Base-by-base conservation (phyloP, 2,329 filamentous ascomycete species). In the Aspergillus caelatus region DNA sequence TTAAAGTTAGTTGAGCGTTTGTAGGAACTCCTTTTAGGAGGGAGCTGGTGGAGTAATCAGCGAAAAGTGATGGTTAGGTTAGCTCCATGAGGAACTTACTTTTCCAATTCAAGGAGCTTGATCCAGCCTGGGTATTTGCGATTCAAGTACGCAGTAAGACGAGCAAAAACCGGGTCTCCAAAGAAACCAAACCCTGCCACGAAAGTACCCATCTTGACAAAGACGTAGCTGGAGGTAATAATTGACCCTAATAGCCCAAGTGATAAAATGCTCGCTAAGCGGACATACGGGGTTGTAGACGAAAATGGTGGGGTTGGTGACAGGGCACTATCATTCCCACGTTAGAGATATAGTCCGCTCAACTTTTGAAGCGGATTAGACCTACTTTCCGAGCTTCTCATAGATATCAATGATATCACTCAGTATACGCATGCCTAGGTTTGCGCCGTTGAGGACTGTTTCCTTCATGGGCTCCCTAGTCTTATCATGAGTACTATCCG, bases 1-100 rank as follows among this genome's bases (percentile, higher is more conserved):
- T 96, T 39, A 96, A 81, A 0, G 92, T 89, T 23, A 96, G 86
- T 72, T 96, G 93, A 2, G 92, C 92, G 71, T 96, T 95, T 1
- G 92, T 96, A 0, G 93, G 93, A 0, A 95, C 89, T 3, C 92
- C 91, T 73, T 90, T 91, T 59, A 96, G 85, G 1, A 95, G 76
- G 0, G 90, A 93, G 65, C 81, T 83, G 34, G 4, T 2, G 12
- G n/a, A 11, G n/a, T 21, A 5, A 16, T 54, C 36, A 36, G 52
- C 19, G 10, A 10, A 52, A 12, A n/a, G 2, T 7, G 28, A 34
- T 11, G 5, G n/a, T 23, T 9, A 12, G 23, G 28, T 10, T 1
- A 3, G 19, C 32, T 10, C 6, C 6, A 16, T 12, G 30, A 28
- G 11, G 52, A n/a, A 23, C 86, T 73, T 69, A 78, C 74, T 92